These are phyloP conservation scores for Wickerhamomyces silvicola DNA, from an alignment of 805 yeast species.

Conservation along the genomic window DNA sequence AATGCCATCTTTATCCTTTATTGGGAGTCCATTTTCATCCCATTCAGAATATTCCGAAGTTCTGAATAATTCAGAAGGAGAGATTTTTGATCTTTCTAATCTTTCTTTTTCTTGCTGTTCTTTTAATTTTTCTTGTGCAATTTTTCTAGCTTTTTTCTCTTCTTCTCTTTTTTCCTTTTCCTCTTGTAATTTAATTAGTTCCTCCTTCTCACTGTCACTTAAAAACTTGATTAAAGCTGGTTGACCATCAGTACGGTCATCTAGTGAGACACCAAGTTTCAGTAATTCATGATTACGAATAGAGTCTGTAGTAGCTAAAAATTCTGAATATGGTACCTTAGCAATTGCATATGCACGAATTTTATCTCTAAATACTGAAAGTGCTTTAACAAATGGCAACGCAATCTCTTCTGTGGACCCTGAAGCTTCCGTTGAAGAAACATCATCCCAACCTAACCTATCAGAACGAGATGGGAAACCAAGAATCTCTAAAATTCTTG, in stretches of 20 bases:
- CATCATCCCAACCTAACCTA: constrained; percentile 73
- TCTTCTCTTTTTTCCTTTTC: constrained; percentile 49
- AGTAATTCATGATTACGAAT: constrained; percentile 69
- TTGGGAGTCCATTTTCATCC: constrained; percentile 84
- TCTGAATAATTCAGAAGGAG: constrained; percentile 72
- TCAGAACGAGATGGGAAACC: constrained; percentile 74
- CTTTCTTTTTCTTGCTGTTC: constrained; percentile 61
- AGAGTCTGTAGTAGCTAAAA: constrained; percentile 67
- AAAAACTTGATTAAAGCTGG: constrained; percentile 83
- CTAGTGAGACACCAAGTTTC: constrained; percentile 74
- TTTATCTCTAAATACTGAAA: constrained; percentile 75
- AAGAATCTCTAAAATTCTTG: constrained; percentile 59
- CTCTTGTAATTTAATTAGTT: constrained; percentile 48
- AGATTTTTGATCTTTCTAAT: constrained; percentile 56
- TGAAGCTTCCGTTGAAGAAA: constrained; percentile 17
- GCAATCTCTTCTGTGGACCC: constrained; percentile 54
- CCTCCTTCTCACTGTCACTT: constrained; percentile 59
- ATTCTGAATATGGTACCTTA: constrained; percentile 40
- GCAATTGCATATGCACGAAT: constrained; percentile 72
- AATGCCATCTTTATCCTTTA: constrained; percentile 67
- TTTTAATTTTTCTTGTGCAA: constrained; percentile 45
- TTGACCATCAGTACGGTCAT: constrained; percentile 74
- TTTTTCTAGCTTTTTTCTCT: constrained; percentile 52
- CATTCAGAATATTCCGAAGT: constrained; percentile 60
- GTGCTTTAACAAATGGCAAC: constrained; percentile 72